Conservation (phyloP, 2,329 filamentous ascomycete species). For the Exophiala lecanii-corni region DNA sequence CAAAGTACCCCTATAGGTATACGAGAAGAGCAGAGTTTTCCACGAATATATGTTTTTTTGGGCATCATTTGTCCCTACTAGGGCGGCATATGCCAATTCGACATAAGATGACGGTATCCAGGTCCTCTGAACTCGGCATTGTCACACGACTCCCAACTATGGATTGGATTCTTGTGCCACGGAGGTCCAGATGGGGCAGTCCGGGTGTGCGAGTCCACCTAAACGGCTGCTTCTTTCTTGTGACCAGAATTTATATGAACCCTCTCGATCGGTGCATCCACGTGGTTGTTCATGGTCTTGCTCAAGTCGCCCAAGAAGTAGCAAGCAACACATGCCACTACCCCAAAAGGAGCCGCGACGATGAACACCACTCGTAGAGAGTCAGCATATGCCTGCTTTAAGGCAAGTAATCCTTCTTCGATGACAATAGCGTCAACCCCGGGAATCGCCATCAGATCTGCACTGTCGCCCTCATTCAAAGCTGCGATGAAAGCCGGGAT, state of each 20-base stretch:
- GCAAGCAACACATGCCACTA: constrained; percentile 1
- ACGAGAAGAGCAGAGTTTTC: too few relatives aligned
- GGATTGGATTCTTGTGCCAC: too few relatives aligned
- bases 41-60: too few relatives aligned
- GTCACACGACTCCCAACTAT: too few relatives aligned
- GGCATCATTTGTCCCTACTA: too few relatives aligned
- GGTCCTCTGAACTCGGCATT: too few relatives aligned
- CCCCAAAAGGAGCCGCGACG: constrained; percentile 13
- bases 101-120: too few relatives aligned
- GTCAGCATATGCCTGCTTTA: constrained; percentile 15
- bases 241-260: constrained; percentile 10
- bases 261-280: constrained; percentile 16
- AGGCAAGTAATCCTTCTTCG: not conserved
- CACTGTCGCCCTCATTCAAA: constrained; percentile 13
- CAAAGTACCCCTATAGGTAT: too few relatives aligned
- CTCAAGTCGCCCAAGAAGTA: constrained; percentile 11
- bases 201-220: too few relatives aligned
- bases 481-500: constrained; percentile 8
- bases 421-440: constrained; percentile 4
- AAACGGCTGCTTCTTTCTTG: not conserved
- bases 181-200: too few relatives aligned
- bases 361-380: constrained; percentile 14
- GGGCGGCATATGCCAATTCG: too few relatives aligned
- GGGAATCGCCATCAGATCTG: constrained; percentile 1
- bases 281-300: constrained; percentile 13